A percentile compares a stretch with the other conserved stretches of the same genome.
phyloP scores from a whole-genome alignment of 306 rosid genomes.

The Heteromeles arbutifolia region DNA sequence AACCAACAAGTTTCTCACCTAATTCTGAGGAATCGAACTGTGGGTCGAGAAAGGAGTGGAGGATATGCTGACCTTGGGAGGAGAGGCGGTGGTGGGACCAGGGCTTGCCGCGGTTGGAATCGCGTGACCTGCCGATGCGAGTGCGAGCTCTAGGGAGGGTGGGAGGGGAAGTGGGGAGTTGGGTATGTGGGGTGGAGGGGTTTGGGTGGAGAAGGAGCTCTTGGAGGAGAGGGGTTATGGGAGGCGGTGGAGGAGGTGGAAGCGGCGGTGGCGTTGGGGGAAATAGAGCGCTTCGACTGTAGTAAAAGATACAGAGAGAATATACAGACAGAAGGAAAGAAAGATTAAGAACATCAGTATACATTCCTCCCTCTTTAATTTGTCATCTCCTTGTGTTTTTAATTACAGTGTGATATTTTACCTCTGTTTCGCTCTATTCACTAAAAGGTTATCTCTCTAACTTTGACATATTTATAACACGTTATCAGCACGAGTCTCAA shows the following conservation, averaged over 20 bases:
- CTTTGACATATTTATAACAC: too few species aligned
- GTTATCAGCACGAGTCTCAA: too few species aligned
- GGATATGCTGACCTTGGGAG: conserved; percentile 46
- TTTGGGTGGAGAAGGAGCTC: conserved; percentile 27
- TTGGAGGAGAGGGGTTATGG: conserved; percentile 45
- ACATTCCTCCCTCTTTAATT: too few species aligned
- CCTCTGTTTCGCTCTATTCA: too few species aligned
- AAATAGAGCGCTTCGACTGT: too few species aligned
- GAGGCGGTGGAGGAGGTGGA: conserved; percentile 17
- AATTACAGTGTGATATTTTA: too few species aligned
- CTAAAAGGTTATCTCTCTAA: too few species aligned
- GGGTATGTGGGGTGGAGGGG: conserved; percentile 7
- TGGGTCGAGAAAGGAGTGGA: conserved; percentile 38
- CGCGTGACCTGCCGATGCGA: conserved; percentile 49
- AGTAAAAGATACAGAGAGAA: too few species aligned
- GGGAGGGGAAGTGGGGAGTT: conserved; percentile 11
- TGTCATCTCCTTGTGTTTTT: too few species aligned
- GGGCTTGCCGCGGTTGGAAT: conserved; percentile 74
- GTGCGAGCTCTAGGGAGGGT: conserved; percentile 28
- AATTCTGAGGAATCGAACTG: conserved; percentile 28
- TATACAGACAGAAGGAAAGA: too few species aligned
- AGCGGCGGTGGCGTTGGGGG: conserved; percentile 7
- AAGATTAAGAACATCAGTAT: too few species aligned
- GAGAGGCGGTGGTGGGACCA: conserved; percentile 64
- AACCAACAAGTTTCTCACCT: conserved; percentile 21